Conservation (phyloP, 345 rosid species). For the Lepidium africanum region DNA sequence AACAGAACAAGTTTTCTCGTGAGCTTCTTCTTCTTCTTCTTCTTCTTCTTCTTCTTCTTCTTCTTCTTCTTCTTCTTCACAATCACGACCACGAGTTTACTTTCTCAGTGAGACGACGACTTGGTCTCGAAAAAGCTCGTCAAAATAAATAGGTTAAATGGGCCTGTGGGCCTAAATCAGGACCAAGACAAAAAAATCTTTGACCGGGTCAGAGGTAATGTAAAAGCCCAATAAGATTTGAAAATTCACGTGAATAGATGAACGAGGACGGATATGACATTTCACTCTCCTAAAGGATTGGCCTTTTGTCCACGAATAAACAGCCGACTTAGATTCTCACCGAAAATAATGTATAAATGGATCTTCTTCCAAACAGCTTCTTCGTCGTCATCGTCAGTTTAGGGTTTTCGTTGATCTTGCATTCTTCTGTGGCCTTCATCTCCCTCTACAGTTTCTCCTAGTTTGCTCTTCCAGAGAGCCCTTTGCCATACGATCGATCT, state of each 20-base stretch:
- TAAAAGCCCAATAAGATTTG: background rate
- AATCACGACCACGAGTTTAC: background rate
- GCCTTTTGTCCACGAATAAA: constrained; percentile 18
- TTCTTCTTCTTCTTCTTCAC: background rate
- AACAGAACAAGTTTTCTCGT: background rate
- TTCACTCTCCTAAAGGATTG: background rate
- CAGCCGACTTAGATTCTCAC: constrained; percentile 16
- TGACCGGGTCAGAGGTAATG: background rate
- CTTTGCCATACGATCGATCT: constrained; percentile 2
- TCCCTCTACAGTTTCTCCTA: background rate
- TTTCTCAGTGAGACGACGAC: too few relatives aligned
- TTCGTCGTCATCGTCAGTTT: constrained; percentile 6
- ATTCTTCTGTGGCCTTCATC: background rate
- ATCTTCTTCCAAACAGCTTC: background rate
- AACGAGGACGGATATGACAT: too few relatives aligned
- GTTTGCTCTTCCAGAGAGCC: background rate
- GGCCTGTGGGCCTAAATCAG: too few relatives aligned
- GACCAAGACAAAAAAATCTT: background rate
- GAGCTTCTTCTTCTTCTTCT: background rate
- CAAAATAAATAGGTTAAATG: background rate
- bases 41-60: background rate
- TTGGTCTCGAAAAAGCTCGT: background rate
- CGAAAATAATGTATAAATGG: constrained; percentile 1
- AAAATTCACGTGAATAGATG: background rate
- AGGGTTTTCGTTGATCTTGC: constrained; percentile 19